Base-by-base conservation (phyloP, 2,329 filamentous ascomycete species). In the Cercospora zeina region DNA sequence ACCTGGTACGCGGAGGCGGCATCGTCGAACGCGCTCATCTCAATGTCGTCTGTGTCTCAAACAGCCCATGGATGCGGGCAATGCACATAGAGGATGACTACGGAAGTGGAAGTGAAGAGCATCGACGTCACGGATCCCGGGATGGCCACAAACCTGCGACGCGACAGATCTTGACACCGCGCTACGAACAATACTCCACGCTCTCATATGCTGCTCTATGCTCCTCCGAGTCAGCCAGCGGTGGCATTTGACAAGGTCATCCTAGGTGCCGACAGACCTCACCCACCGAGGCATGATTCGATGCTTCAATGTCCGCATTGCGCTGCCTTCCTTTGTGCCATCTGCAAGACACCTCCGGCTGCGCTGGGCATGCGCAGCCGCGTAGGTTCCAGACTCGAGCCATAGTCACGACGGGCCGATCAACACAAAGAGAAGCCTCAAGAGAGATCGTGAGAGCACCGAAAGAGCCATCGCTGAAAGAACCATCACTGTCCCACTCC, bases 241-340 rank as follows among this genome's bases (percentile, higher is more conserved):
- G 24, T 27, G 6, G 6, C 24, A 34, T 34, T 8, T 34, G 31
- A 34, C 31, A 4, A 34, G 31, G 31, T 8, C 31, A 34, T 9
- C 31, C 8, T 8, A 34, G 11, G 31, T 34, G 31, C 31, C 9
- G 11, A 34, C 31, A 8, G 4, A 34, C 8, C 8, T 34, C 8
- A 34, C 31, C 31, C 9, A 13, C 31, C 31, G 31, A 34, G 31
- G 31, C 31, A 34, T 5, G 24, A 27, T 6, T 27, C 24, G 24
- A 27, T 27, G 24, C 39, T 16, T 21, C 11, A 45, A 45, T 7
- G 39, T 21, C 14, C 49, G 47, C 16, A 9, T 51, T 14, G 24
- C 24, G 6, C 24, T 27, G 24, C 27, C 34, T 53, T 53, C 49
- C 49, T 53, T 53, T 53, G 49, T 53, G 10, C 4, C 49, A 53